Conservation (phyloP, 2,329 filamentous ascomycete genomes). For the Colletotrichum musicola region DNA sequence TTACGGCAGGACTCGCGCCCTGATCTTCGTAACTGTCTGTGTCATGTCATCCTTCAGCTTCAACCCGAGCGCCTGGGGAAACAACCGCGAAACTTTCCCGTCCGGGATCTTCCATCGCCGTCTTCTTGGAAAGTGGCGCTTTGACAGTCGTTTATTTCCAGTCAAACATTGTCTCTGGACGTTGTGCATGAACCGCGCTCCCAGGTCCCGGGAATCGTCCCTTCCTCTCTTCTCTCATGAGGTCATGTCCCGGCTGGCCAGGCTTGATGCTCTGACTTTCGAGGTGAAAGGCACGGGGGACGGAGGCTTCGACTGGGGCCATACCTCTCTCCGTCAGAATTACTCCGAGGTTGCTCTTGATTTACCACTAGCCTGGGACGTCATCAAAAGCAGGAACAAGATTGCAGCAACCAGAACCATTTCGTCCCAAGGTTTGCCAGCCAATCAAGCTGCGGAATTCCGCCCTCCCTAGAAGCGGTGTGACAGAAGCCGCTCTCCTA, state of each 20-base stretch:
- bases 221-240: not conserved
- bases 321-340: too few relatives aligned
- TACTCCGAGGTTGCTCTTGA: not conserved
- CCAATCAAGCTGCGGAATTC: not conserved
- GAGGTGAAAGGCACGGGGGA: too few relatives aligned
- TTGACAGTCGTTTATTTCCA: conserved; percentile 6
- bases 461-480: conserved; percentile 7
- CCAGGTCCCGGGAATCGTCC: conserved; percentile 2
- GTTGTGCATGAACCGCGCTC: conserved; percentile 25
- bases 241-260: conserved; percentile 5
- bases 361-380: not conserved
- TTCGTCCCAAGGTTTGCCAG: not conserved
- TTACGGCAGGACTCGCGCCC: too few relatives aligned
- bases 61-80: conserved; percentile 30
- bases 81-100: conserved; percentile 26
- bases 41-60: conserved; percentile 9
- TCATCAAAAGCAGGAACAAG: conserved; percentile 6
- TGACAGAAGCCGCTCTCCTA: not conserved
- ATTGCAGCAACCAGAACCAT: not conserved
- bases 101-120: conserved; percentile 16
- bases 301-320: too few relatives aligned
- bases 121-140: conserved; percentile 20
- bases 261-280: not conserved
- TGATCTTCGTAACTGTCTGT: conserved; percentile 3
- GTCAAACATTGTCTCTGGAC: conserved; percentile 2